These are phyloP conservation scores for Boletus speciosus DNA, from an alignment of 768 basidiomycete genomes.

Conservation along the genomic window DNA sequence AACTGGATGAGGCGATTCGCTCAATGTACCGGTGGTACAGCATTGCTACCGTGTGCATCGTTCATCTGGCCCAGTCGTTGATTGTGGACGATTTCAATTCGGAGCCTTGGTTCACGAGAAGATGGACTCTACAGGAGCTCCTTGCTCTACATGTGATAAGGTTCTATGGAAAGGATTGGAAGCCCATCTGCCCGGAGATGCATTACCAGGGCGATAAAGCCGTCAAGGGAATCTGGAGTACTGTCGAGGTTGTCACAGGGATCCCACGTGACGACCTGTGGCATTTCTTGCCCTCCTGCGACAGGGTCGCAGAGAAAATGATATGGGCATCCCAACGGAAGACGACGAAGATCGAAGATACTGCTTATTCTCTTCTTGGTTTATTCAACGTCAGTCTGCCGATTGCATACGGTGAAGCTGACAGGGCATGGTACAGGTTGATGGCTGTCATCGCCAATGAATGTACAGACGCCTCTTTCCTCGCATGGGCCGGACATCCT, in stretches of 20 bases:
- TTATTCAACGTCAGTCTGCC: constrained; percentile 23
- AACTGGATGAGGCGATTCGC: constrained; percentile 29
- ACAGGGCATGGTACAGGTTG: constrained; percentile 21
- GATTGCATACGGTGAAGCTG: constrained; percentile 24
- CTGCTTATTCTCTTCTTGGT: constrained; percentile 24
- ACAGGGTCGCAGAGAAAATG: constrained; percentile 18
- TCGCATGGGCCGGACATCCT: constrained; percentile 12
- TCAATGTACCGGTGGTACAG: constrained; percentile 31
- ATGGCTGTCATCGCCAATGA: constrained; percentile 13
- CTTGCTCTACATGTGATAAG: constrained; percentile 13
- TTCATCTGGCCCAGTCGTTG: constrained; percentile 15
- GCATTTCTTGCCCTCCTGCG: constrained; percentile 9
- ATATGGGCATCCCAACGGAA: constrained; percentile 24
- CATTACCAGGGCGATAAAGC: constrained; percentile 6
- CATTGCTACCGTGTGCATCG: constrained; percentile 21
- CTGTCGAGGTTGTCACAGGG: constrained; percentile 9
- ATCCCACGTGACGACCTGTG: constrained; percentile 12
- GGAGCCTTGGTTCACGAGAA: constrained; percentile 23
- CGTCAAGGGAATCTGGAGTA: constrained; percentile 5
- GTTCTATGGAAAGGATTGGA: constrained; percentile 21
- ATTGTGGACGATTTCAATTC: constrained; percentile 5
- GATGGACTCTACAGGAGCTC: constrained; percentile 21
- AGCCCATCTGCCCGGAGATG: constrained; percentile 7
- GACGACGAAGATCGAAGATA: constrained; percentile 24
- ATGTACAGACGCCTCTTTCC: constrained; percentile 11